A percentile compares a stretch with the other conserved stretches of the same genome.
Evolutionary conservation across 768 basidiomycete species (phyloP).

Genomic region (Rhodotorula paludigena): DNA sequence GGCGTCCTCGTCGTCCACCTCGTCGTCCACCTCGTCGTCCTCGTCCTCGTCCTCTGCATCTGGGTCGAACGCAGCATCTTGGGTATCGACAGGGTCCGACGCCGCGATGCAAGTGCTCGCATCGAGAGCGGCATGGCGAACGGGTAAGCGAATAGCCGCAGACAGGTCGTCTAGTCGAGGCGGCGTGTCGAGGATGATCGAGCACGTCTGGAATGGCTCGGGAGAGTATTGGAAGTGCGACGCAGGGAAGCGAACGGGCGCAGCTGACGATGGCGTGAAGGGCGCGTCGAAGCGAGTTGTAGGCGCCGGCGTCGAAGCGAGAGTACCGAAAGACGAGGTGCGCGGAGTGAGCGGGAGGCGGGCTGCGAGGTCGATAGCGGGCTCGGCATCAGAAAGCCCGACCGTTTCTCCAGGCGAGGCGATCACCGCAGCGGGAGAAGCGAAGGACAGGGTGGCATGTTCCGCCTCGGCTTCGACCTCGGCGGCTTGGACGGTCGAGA

Average conservation of each 20-base stretch:
- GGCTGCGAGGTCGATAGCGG: background rate
- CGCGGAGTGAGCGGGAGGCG: background rate
- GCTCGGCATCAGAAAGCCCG: background rate
- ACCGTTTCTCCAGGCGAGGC: no score
- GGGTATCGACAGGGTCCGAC: no score
- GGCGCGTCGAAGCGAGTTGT: background rate
- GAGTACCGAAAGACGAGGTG: background rate
- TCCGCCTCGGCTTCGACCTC: background rate
- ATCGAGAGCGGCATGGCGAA: no score
- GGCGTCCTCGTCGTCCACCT: background rate
- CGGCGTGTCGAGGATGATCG: conserved; percentile 35
- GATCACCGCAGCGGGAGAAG: no score
- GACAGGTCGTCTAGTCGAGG: conserved; percentile 21
- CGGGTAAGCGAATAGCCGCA: conserved; percentile 4
- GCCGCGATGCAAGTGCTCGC: no score
- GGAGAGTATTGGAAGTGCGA: background rate
- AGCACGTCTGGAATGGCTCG: conserved; percentile 32
- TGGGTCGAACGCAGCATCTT: no score
- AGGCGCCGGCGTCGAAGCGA: background rate
- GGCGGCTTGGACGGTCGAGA: background rate
- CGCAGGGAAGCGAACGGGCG: conserved; percentile 12
- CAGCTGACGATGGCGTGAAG: conserved; percentile 10
- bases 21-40: conserved; percentile 1
- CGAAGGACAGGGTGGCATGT: no score
- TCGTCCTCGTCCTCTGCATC: background rate